These are phyloP conservation scores for Aspergillus sojae DNA, from an alignment of 2,329 filamentous ascomycete genomes.

Conservation along the genomic window DNA sequence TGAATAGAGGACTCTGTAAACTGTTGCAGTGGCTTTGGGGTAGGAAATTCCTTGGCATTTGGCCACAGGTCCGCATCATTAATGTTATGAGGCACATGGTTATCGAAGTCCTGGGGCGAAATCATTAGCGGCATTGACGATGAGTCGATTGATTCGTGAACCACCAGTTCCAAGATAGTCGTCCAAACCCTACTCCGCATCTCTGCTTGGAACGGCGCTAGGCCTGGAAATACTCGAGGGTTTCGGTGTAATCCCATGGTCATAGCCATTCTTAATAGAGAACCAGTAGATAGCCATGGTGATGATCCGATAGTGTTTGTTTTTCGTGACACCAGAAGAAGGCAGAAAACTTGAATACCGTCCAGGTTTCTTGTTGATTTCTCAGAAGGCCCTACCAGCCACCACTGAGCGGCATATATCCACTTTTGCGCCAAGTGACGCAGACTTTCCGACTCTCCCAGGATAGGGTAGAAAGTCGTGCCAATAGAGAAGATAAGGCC, in stretches of 20 bases:
- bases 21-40: conserved; percentile 13
- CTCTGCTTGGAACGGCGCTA: conserved; percentile 20
- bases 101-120: conserved; percentile 9
- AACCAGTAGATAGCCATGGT: conserved; percentile 23
- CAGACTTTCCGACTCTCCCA: conserved; percentile 13
- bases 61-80: conserved; percentile 29
- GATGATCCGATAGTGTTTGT: conserved; percentile 28
- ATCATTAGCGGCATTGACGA: conserved; percentile 11
- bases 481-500: conserved; percentile 38
- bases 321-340: conserved; percentile 36
- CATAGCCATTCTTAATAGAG: conserved; percentile 29
- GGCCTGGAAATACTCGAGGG: conserved; percentile 22
- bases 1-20: conserved; percentile 29
- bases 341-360: conserved; percentile 39
- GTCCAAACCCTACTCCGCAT: conserved; percentile 22
- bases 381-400: conserved; percentile 38
- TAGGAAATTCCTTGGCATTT: conserved; percentile 13
- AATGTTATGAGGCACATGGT: conserved; percentile 26
- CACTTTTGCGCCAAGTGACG: conserved; percentile 23
- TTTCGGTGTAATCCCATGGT: conserved; percentile 34
- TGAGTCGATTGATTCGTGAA: conserved; percentile 20
- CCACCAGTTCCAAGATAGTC: conserved; percentile 20
- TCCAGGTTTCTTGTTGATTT: conserved; percentile 31
- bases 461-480: conserved; percentile 26
- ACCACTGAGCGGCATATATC: conserved; percentile 39